Evolutionary conservation across 148 eudicot genomes (phyloP).

Genomic region (Rhododendron vialii): DNA sequence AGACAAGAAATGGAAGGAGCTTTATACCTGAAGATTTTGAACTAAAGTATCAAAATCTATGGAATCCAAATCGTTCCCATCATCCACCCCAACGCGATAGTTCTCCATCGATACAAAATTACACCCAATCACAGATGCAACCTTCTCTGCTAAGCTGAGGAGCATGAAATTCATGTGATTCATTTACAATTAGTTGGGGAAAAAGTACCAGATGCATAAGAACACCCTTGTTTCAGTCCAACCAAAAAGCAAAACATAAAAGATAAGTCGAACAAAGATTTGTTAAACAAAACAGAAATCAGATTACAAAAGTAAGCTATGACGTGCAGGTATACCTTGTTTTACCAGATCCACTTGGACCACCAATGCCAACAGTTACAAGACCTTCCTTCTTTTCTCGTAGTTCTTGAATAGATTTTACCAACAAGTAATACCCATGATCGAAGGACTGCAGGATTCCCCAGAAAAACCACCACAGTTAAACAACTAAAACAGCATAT

Average conservation of each 20-base stretch:
- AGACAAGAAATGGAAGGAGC: not conserved
- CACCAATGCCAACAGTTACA: conserved; percentile 95
- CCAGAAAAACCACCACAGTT: conserved; percentile 6
- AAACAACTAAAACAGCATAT: not conserved
- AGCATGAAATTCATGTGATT: conserved; percentile 24
- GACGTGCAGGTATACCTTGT: conserved; percentile 50
- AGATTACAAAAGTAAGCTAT: not conserved
- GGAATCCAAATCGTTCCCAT: conserved; percentile 74
- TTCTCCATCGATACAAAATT: conserved; percentile 87
- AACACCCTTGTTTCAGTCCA: not conserved
- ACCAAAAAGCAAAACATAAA: not conserved
- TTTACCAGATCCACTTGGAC: conserved; percentile 99
- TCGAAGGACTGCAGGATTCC: conserved; percentile 69
- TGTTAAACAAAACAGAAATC: not conserved
- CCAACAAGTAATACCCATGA: conserved; percentile 87
- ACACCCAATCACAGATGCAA: conserved; percentile 95
- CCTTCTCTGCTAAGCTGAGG: conserved; percentile 94
- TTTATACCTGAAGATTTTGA: conserved; percentile 79
- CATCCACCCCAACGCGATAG: conserved; percentile 83
- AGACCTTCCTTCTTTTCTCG: conserved; percentile 80
- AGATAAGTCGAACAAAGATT: not conserved
- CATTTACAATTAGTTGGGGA: not conserved
- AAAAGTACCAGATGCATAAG: not conserved
- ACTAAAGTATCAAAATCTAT: conserved; percentile 84
- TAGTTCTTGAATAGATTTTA: conserved; percentile 93